Evolutionary conservation across 305 asterid species (phyloP).

Genomic region (Fraxinus albicans): DNA sequence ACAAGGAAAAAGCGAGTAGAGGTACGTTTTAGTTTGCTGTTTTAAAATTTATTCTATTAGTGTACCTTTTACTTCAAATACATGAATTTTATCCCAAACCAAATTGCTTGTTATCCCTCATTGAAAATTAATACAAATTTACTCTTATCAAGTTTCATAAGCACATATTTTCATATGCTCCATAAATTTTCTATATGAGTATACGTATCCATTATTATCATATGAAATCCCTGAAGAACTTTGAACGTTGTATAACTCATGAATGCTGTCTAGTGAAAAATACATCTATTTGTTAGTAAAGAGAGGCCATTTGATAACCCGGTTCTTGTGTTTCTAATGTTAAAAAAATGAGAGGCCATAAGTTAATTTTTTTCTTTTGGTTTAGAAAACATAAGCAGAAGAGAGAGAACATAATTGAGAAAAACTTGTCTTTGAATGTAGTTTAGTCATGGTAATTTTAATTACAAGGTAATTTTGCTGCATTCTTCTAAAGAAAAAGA

Average conservation of each 20-base stretch:
- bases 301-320: not conserved
- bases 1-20: slow-evolving; percentile 57
- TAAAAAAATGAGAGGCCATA: not conserved
- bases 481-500: not conserved
- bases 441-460: not conserved
- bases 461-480: not conserved
- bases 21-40: slow-evolving; percentile 28
- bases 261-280: not conserved
- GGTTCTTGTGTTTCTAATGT: not conserved
- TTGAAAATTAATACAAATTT: not conserved
- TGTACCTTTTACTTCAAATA: not conserved
- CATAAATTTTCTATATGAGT: not conserved
- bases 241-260: not conserved
- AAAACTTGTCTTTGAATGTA: not conserved
- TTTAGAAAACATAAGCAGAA: not conserved
- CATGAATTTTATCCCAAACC: not conserved
- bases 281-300: not conserved
- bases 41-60: not conserved
- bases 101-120: not conserved
- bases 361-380: not conserved
- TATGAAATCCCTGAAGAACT: not conserved
- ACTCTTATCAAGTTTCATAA: not conserved
- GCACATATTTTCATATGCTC: not conserved
- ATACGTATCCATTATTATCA: not conserved
- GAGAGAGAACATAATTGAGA: not conserved